Percentiles rank a stretch among this genome's conserved stretches.
phyloP scores from a whole-genome alignment of 495 filamentous ascomycete species.

The Lasiosphaeris hirsuta region DNA sequence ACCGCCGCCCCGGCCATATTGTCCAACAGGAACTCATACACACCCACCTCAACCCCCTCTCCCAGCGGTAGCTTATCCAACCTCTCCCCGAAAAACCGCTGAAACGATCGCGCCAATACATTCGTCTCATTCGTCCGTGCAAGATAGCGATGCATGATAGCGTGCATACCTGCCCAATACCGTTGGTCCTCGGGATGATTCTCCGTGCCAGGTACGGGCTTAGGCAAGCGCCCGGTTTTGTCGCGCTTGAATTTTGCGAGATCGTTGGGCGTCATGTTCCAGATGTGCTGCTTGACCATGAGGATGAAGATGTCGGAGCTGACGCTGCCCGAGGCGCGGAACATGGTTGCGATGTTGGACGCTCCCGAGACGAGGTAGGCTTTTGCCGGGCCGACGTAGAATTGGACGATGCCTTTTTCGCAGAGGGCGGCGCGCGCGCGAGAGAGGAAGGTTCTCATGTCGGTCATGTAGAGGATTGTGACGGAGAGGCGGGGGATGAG shows the following conservation, averaged over 20 bases:
- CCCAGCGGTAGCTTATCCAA: slow-evolving; percentile 9
- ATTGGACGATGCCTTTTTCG: slow-evolving; percentile 7
- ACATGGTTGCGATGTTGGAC: background rate
- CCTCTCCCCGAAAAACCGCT: slow-evolving; percentile 14
- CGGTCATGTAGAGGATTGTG: background rate
- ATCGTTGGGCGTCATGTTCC: slow-evolving; percentile 6
- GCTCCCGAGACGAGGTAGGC: slow-evolving; percentile 18
- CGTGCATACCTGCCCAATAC: slow-evolving; percentile 21
- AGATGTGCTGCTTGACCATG: slow-evolving; percentile 13
- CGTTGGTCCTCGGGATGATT: slow-evolving; percentile 8
- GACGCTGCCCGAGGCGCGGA: background rate
- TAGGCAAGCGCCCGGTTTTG: slow-evolving; percentile 13
- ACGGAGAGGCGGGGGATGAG: background rate
- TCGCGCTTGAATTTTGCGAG: slow-evolving; percentile 19
- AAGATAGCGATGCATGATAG: slow-evolving; percentile 14
- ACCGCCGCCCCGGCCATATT: slow-evolving; percentile 3
- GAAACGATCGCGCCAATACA: slow-evolving; percentile 7
- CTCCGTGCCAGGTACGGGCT: slow-evolving; percentile 4
- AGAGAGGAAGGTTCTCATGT: background rate
- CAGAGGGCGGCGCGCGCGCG: background rate
- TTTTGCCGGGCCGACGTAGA: slow-evolving; percentile 18
- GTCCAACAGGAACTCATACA: background rate
- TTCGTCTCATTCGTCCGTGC: slow-evolving; percentile 4
- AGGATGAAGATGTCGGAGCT: slow-evolving; percentile 14
- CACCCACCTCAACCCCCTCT: slow-evolving; percentile 4